A percentile compares a stretch with the other conserved stretches of the same genome.
phyloP scores from a whole-genome alignment of 345 rosid genomes.

The Acer saccharum region DNA sequence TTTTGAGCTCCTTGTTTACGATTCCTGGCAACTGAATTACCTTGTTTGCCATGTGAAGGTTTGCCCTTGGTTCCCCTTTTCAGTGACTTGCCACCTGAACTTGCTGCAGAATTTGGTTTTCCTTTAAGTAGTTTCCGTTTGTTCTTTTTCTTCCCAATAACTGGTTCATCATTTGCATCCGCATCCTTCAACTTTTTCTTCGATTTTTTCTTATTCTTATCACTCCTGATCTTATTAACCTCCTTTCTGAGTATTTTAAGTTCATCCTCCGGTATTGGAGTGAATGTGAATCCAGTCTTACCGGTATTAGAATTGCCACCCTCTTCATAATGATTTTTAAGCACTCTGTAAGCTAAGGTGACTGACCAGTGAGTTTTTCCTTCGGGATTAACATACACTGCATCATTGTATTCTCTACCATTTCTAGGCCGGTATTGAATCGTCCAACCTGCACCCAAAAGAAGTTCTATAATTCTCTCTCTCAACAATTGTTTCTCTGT shows the following conservation, averaged over 20 bases:
- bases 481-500: conserved; percentile 56
- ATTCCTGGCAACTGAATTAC: conserved; percentile 35
- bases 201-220: conserved; percentile 53
- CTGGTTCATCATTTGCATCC: conserved; percentile 29
- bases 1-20: conserved; percentile 49
- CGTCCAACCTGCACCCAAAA: conserved; percentile 86
- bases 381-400: conserved; percentile 90
- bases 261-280: conserved; percentile 74
- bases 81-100: conserved; percentile 16
- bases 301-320: conserved; percentile 36
- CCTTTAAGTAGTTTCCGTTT: conserved; percentile 33
- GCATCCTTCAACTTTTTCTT: conserved; percentile 34
- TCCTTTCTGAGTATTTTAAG: conserved; percentile 56
- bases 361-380: conserved; percentile 97
- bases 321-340: conserved; percentile 53
- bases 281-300: conserved; percentile 53
- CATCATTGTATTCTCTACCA: conserved; percentile 61
- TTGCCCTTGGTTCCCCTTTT: conserved; percentile 35
- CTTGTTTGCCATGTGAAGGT: conserved; percentile 18
- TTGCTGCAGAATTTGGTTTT: conserved; percentile 24
- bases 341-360: conserved; percentile 76
- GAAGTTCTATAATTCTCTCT: conserved; percentile 65
- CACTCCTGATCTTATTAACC: conserved; percentile 44
- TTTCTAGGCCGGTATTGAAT: conserved; percentile 75
- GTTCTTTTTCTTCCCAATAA: conserved; percentile 31